phyloP scores from a whole-genome alignment of 306 rosid species.

The Cajanus cajan region DNA sequence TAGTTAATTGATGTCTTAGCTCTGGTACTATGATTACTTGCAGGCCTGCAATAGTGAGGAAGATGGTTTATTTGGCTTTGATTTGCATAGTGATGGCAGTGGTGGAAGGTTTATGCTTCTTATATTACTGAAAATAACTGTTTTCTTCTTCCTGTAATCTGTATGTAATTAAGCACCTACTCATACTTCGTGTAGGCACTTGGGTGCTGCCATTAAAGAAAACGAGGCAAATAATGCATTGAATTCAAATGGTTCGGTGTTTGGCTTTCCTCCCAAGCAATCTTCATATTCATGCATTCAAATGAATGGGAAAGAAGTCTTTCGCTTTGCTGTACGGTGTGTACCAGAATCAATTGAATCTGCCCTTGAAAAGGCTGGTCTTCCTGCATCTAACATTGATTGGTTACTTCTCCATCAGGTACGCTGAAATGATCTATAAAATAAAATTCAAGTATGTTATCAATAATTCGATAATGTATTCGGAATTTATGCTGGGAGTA shows the following conservation, averaged over 20 bases:
- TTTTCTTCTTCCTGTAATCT: slow-evolving; percentile 22
- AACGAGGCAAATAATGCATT: slow-evolving; percentile 46
- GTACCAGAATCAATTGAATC: slow-evolving; percentile 86
- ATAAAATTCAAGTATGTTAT: slow-evolving; percentile 13
- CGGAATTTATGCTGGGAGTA: background rate
- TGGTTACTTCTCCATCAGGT: slow-evolving; percentile 99
- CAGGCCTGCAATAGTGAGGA: slow-evolving; percentile 85
- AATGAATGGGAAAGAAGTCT: slow-evolving; percentile 88
- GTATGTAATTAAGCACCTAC: slow-evolving; percentile 23
- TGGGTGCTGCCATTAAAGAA: slow-evolving; percentile 58
- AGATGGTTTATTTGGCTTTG: slow-evolving; percentile 85
- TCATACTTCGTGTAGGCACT: slow-evolving; percentile 63
- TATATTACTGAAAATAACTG: background rate
- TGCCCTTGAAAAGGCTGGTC: slow-evolving; percentile 76
- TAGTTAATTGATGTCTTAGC: background rate
- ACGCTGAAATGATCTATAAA: slow-evolving; percentile 8
- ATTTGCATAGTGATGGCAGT: slow-evolving; percentile 86
- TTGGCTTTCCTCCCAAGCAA: slow-evolving; percentile 51
- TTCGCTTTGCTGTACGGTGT: slow-evolving; percentile 85
- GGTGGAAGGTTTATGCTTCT: slow-evolving; percentile 68
- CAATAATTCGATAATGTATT: too few relatives aligned
- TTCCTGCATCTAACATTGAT: slow-evolving; percentile 72
- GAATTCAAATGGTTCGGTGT: slow-evolving; percentile 76
- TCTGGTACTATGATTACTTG: slow-evolving; percentile 29
- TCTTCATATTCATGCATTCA: slow-evolving; percentile 79